phyloP scores from a whole-genome alignment of 192 early-diverging fungal genomes.

The Umbelopsis ramanniana region DNA sequence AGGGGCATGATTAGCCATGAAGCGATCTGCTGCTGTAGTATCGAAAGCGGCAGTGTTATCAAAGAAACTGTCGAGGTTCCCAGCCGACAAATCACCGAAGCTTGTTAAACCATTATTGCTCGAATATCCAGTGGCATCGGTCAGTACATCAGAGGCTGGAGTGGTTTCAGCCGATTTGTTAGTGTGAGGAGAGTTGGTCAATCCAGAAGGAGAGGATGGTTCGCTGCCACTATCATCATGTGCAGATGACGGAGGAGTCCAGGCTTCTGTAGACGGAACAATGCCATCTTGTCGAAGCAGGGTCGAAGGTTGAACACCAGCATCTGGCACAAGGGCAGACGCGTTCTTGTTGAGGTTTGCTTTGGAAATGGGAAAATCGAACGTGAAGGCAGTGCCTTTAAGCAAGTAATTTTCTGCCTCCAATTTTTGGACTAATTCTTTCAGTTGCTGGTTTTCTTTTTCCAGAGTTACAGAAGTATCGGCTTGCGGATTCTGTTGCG shows the following conservation, averaged over 20 bases:
- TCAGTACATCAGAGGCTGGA: background rate
- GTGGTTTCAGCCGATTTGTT: background rate
- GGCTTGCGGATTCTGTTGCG: slow-evolving; percentile 41
- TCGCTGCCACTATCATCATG: slow-evolving; percentile 20
- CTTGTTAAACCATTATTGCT: background rate
- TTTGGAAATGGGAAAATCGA: slow-evolving; percentile 56
- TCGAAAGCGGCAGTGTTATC: slow-evolving; percentile 7
- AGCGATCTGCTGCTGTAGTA: slow-evolving; percentile 1
- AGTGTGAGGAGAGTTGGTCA: background rate
- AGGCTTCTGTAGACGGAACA: background rate
- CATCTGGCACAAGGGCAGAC: slow-evolving; percentile 16
- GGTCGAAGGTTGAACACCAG: slow-evolving; percentile 15
- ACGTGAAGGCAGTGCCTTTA: slow-evolving; percentile 59
- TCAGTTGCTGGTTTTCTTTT: slow-evolving; percentile 56
- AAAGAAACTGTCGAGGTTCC: background rate
- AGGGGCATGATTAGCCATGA: slow-evolving; percentile 10
- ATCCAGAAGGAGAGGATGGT: slow-evolving; percentile 2
- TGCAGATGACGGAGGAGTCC: slow-evolving; percentile 13
- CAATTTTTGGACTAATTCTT: slow-evolving; percentile 54
- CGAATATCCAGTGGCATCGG: background rate
- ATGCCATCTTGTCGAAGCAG: background rate
- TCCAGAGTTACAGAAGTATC: slow-evolving; percentile 40
- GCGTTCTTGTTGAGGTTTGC: slow-evolving; percentile 3
- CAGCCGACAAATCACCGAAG: slow-evolving; percentile 9
- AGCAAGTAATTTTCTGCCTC: slow-evolving; percentile 60